These are phyloP conservation scores for Camellia oleifera DNA, from an alignment of 179 eudicot species.

Conservation along the genomic window DNA sequence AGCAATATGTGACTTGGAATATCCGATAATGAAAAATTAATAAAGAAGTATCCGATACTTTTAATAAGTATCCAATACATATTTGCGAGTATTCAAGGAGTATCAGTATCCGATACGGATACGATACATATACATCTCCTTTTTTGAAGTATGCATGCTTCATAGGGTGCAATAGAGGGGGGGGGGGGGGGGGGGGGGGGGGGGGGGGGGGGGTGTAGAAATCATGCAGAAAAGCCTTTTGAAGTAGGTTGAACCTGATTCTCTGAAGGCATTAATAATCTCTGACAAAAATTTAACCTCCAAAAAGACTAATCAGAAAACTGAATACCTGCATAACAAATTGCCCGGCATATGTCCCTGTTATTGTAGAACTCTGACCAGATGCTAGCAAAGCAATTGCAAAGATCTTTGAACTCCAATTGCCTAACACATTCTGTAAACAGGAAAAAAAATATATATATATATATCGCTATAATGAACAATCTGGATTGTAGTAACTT, in stretches of 20 bases:
- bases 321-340: conserved; percentile 91
- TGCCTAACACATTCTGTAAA: conserved; percentile 86
- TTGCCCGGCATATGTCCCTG: conserved; percentile 99
- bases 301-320: background rate
- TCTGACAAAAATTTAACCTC: no score
- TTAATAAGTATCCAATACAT: no score
- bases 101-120: no score
- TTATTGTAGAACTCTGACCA: conserved; percentile 99
- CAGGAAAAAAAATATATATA: background rate
- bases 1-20: no score
- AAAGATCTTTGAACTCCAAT: conserved; percentile 94
- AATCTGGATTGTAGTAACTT: background rate
- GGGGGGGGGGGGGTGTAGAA: no score
- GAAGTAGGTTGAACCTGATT: background rate
- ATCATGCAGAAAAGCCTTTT: background rate
- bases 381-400: conserved; percentile 96
- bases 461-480: conserved; percentile 6
- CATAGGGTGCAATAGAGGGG: no score
- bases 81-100: no score
- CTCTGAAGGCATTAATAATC: background rate
- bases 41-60: no score
- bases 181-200: no score
- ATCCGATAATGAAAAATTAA: no score
- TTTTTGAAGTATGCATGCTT: no score
- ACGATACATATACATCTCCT: no score